Evolutionary conservation across 306 rosid genomes (phyloP), one percentile per base, ranked within the genome.

Genomic region (Styphnolobium japonicum): DNA sequence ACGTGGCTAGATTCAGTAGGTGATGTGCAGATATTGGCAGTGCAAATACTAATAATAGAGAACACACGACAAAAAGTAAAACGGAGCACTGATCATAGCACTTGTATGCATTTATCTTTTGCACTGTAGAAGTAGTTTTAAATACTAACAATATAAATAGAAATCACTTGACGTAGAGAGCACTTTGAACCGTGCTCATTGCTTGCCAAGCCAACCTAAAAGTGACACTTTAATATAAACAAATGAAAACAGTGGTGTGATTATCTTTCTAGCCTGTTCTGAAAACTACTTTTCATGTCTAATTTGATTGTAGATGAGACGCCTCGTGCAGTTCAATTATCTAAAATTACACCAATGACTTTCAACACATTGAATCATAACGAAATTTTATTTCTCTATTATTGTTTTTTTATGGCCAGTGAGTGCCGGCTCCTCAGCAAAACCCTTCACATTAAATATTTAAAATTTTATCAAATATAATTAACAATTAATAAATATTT

Each of bases 121-220:
- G 33, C 68, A n/a, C 31, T 18, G 63, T 73, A 42, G 55, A 73
- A 29, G 10, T 65, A n/a, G 25, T 67, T 71, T 79, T 8, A 36
- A 71, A 34, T 79, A 31, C 5, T 45, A 11, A 10, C 23, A 52
- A 11, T 37, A 39, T 1, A 22, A 74, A 42, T 15, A 49, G 16
- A 69, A 8, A 12, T 60, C 29, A 23, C 43, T 29, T 70, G 78
- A 76, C 76, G 64, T 31, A 71, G 79, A 53, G 48, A 52, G 76
- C 80, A 83, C 80, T 83, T 78, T 78, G 21, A 71, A 64, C 83
- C 86, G 67, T 61, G 65, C 81, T 56, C 19, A 57, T 81, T 16
- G 82, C 57, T 67, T 75, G 19, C 53, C 53, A 10, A 34, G 37
- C 70, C 62, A 56, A 22, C 40, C 51, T 34, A 36, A 76, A 70